Conservation (phyloP, 176 grass and related monocot genomes). For the Cymbopogon citratus region DNA sequence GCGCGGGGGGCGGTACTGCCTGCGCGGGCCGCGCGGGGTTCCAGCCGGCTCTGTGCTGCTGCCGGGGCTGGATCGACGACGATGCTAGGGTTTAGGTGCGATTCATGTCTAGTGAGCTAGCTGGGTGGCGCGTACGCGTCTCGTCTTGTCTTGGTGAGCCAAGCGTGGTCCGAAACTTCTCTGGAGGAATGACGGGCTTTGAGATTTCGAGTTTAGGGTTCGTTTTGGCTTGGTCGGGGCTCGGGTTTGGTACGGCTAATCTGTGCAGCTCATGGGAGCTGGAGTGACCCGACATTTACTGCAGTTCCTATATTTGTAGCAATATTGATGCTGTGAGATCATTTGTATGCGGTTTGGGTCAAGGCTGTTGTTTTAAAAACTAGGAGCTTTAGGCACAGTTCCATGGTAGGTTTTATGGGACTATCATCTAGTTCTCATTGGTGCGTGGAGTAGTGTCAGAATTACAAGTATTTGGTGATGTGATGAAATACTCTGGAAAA, state of each 20-base stretch:
- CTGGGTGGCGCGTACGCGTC: too few species aligned
- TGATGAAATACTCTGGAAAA: background rate
- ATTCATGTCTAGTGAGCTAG: background rate
- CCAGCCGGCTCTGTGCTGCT: background rate
- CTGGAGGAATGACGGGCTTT: background rate
- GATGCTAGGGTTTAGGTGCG: conserved; percentile 30
- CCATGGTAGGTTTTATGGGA: background rate
- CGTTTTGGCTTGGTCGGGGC: background rate
- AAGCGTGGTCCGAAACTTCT: background rate
- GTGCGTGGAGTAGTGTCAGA: background rate
- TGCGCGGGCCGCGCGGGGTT: background rate
- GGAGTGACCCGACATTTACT: background rate
- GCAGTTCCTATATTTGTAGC: background rate
- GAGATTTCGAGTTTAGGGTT: background rate
- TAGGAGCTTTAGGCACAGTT: background rate
- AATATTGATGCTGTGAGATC: background rate
- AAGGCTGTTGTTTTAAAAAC: background rate
- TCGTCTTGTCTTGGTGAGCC: background rate
- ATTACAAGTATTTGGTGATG: background rate
- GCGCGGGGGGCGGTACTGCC: background rate
- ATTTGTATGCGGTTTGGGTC: background rate
- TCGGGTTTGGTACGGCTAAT: background rate
- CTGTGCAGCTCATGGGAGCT: background rate
- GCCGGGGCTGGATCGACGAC: background rate
- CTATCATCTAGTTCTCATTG: background rate